Evolutionary conservation across 345 rosid species (phyloP), one percentile per base, ranked within the genome.

Genomic region (Salix arbutifolia): DNA sequence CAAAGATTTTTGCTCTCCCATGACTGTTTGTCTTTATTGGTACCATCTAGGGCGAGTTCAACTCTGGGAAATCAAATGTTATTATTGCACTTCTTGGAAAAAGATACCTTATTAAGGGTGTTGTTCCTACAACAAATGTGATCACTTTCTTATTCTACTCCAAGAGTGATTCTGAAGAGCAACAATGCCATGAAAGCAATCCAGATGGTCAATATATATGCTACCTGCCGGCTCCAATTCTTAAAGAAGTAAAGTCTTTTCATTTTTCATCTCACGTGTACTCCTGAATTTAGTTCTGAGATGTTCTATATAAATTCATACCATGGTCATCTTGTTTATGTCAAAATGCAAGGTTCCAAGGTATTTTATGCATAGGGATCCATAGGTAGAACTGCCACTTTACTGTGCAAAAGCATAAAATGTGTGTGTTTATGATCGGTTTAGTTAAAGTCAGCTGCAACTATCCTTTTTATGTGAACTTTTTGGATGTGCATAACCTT

Each of bases 11-110:
- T 48, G 17, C 46, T 65, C 74, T 73, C n/a, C 25, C 28, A 3
- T 72, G 72, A 70, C 4, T 80, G 76, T 30, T 66, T 69, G 31
- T 75, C 35, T 58, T 76, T 79, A 64, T 83, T 76, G 69, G 60
- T 76, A 76, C 66, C 71, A 40, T 56, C 65, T 84, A 96, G 99
- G 98, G 99, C 78, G 99, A 96, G 75, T 93, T 91, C 71, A 96
- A 93, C 82, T 92, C 99, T 16, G 99, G 99, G 35, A 96, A 96
- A 88, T 93, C 99, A 67, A 88, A 91, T 30, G 94, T 96, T 77
- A 93, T 93, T 73, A 96, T 93, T 83, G 97, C 99, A 25, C 91
- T 96, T 82, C 97, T 96, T 73, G 98, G 99, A 76, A 77, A 91
- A 86, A 88, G 92, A 77, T 96, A 91, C 64, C 96, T 96, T 71